Evolutionary conservation across 1,284 basidiomycete genomes (phyloP), one percentile per base, ranked within the genome.

Genomic region (Chalciporus sp.): DNA sequence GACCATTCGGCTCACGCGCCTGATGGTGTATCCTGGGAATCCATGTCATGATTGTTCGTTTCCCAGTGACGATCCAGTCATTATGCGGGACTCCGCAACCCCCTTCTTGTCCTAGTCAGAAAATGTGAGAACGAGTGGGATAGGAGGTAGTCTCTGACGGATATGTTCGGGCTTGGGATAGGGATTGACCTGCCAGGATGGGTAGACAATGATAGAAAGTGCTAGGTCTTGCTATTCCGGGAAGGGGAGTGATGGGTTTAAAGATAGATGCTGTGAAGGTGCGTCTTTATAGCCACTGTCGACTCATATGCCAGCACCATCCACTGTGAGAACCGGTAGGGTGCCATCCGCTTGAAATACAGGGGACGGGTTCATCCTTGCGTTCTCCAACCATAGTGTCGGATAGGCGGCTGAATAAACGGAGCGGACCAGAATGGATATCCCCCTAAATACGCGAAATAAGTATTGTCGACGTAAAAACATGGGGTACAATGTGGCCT

Each of bases 381-480:
- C 55, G 19, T 53, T 51, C 50, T 46, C 39, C 59, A 51, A 23
- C 26, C 23, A 37, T 23, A 20, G 35, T 39, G 42, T 41, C 47
- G 47, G 47, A 42, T 28, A 57, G 53, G 45, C 26, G 40, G 29
- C 51, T 46, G 54, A 53, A 63, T 65, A 17, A 63, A 67, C 43
- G 48, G 52, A 51, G 45, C 45, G 50, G 42, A 54, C 58, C 19
- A 49, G 53, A 52, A 51, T 47, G 50, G 57, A 51, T 33, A 51
- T 56, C 52, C 47, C 39, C 12, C 49, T 39, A 48, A 53, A 67
- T 67, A 68, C 55, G 67, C 53, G 50, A 61, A 46, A 58, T 40
- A 49, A 50, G 54, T 55, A 53, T 43, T 35, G 65, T 54, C 65
- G 61, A 66, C 64, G 68, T 66, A 69, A 70, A 53, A 62, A 28